phyloP scores from a whole-genome alignment of 805 yeast genomes.

The Kodamaea hsintzibuensis region DNA sequence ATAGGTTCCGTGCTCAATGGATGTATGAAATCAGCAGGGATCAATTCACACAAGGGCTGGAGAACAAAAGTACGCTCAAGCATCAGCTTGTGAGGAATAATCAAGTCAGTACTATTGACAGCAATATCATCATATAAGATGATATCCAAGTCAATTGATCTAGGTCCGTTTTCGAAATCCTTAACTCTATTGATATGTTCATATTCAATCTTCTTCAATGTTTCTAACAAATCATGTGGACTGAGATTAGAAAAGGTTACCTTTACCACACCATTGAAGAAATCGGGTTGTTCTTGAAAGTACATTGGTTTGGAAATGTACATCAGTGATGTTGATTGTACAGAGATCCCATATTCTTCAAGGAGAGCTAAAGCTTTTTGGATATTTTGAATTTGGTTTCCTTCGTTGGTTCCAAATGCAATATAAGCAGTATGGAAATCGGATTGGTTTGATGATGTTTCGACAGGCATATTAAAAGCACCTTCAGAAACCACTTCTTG shows the following conservation, averaged over 20 bases:
- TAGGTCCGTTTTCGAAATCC: slow-evolving; percentile 85
- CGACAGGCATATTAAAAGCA: slow-evolving; percentile 11
- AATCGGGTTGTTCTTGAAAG: slow-evolving; percentile 72
- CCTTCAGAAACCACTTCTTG: slow-evolving; percentile 6
- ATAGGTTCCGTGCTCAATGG: slow-evolving; percentile 87
- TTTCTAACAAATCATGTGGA: slow-evolving; percentile 64
- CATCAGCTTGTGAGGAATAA: slow-evolving; percentile 86
- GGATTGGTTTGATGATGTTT: neutral
- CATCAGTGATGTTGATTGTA: slow-evolving; percentile 69
- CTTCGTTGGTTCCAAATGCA: slow-evolving; percentile 90
- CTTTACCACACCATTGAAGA: slow-evolving; percentile 80
- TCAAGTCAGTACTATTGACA: slow-evolving; percentile 57
- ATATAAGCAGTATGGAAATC: slow-evolving; percentile 58
- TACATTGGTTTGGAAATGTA: slow-evolving; percentile 95
- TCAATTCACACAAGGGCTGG: slow-evolving; percentile 81
- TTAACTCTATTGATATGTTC: slow-evolving; percentile 69
- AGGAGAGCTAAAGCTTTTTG: slow-evolving; percentile 52
- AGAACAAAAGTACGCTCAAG: slow-evolving; percentile 88
- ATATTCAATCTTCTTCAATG: slow-evolving; percentile 78
- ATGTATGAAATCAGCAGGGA: slow-evolving; percentile 65
- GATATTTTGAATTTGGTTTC: slow-evolving; percentile 68
- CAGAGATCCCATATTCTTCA: slow-evolving; percentile 38
- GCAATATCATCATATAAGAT: slow-evolving; percentile 64
- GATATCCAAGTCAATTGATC: slow-evolving; percentile 88
- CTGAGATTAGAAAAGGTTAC: slow-evolving; percentile 53